Evolutionary conservation across 176 grass and related monocot species (phyloP).

Genomic region (Guadua angustifolia): DNA sequence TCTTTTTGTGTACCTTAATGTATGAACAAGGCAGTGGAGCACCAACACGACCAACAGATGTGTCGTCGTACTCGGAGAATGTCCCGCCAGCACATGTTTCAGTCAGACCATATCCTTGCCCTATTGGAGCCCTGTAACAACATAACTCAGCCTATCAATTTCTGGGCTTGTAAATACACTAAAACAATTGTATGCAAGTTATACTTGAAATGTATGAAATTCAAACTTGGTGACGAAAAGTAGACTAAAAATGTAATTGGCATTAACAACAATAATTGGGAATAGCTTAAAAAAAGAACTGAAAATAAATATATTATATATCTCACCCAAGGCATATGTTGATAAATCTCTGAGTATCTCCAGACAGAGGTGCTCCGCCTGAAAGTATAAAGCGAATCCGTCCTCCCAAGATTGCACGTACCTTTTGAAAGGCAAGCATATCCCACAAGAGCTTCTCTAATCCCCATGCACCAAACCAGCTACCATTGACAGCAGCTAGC

Average conservation of each 20-base stretch:
- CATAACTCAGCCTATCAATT: constrained; percentile 24
- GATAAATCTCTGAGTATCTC: constrained; percentile 93
- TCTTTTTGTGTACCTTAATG: constrained; percentile 66
- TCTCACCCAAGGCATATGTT: constrained; percentile 99
- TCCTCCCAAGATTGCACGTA: constrained; percentile 79
- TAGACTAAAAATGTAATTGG: background rate
- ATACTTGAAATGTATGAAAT: constrained; percentile 11
- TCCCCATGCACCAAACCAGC: constrained; percentile 96
- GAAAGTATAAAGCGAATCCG: constrained; percentile 78
- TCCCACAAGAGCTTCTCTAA: constrained; percentile 89
- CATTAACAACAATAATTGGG: background rate
- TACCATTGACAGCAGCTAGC: constrained; percentile 87
- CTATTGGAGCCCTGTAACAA: constrained; percentile 75
- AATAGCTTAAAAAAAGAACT: background rate
- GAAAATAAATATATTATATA: constrained; percentile 32
- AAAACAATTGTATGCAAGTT: constrained; percentile 13
- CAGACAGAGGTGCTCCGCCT: constrained; percentile 86
- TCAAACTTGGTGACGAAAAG: background rate
- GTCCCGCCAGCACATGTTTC: constrained; percentile 93
- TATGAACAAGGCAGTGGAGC: constrained; percentile 82
- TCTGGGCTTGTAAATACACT: constrained; percentile 1
- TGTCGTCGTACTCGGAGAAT: constrained; percentile 88
- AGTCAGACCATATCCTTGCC: constrained; percentile 96
- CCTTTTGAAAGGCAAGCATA: constrained; percentile 81
- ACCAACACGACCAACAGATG: constrained; percentile 90